A percentile compares a stretch with the other conserved stretches of the same genome.
Conservation (phyloP, 352 stramenopile species). For the Pythium scleroteichum region DNA sequence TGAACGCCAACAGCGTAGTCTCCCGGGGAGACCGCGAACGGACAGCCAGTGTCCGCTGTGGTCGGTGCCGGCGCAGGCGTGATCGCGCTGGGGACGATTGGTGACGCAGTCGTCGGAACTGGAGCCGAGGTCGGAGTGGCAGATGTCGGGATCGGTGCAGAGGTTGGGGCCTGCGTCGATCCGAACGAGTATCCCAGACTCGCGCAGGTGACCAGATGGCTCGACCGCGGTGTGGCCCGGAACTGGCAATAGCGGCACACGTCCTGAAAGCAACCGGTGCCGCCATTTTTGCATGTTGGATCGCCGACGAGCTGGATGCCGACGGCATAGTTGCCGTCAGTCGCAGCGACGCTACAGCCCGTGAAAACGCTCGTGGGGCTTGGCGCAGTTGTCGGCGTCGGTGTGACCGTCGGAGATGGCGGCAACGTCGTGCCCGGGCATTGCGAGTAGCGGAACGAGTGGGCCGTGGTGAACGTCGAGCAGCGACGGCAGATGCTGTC, state of each 20-base stretch:
- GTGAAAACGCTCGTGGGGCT: neutral
- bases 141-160: neutral
- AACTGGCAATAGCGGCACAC: slow-evolving; percentile 19
- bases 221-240: slow-evolving; percentile 1
- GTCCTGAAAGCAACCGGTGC: slow-evolving; percentile 24
- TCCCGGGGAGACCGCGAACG: neutral
- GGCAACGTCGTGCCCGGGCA: neutral
- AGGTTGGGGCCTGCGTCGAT: no score
- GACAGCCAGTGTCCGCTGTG: neutral
- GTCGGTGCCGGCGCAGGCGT: neutral
- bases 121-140: neutral
- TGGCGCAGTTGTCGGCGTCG: neutral
- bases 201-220: neutral
- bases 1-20: slow-evolving; percentile 8
- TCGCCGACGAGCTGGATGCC: slow-evolving; percentile 30
- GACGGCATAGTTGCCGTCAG: slow-evolving; percentile 19
- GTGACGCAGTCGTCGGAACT: neutral
- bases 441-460: neutral
- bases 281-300: slow-evolving; percentile 15
- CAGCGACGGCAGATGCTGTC: neutral
- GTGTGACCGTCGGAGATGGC: neutral
- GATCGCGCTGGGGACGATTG: neutral
- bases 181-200: slow-evolving; percentile 6
- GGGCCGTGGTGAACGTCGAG: neutral
- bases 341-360: slow-evolving; percentile 12